Conservation (phyloP, 805 yeast genomes). For the Scheffersomyces amazonensis region DNA sequence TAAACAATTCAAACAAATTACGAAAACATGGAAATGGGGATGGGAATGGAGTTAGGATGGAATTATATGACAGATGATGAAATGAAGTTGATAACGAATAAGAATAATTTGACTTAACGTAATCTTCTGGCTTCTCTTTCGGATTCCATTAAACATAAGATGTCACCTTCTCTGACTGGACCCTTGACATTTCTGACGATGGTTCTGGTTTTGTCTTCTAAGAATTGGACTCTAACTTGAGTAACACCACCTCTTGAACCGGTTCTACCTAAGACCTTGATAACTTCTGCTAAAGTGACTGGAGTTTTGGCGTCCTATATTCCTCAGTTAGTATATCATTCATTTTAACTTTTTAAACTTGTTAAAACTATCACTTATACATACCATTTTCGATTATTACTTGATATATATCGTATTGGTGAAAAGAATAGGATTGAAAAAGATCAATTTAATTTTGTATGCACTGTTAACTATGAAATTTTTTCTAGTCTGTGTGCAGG, state of each 20-base stretch:
- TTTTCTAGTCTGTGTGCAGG: no score
- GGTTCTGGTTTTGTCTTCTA: slow-evolving; percentile 47
- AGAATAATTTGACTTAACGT: slow-evolving; percentile 9
- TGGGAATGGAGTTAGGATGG: no score
- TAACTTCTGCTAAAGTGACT: slow-evolving; percentile 99
- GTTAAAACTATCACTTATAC: background rate
- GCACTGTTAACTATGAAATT: no score
- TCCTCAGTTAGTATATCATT: background rate
- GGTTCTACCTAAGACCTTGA: slow-evolving; percentile 99
- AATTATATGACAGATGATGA: no score
- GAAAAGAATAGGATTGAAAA: no score
- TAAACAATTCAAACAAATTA: no score
- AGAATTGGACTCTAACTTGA: slow-evolving; percentile 49
- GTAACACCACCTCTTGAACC: slow-evolving; percentile 98
- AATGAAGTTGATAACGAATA: no score
- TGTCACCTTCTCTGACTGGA: slow-evolving; percentile 69
- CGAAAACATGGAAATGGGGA: no score
- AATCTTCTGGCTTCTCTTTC: slow-evolving; percentile 73
- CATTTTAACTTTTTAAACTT: no score
- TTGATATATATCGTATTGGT: no score
- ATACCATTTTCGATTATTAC: no score
- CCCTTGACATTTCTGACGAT: slow-evolving; percentile 51
- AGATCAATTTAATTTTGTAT: no score
- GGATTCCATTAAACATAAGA: slow-evolving; percentile 98
- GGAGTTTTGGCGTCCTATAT: slow-evolving; percentile 57